Base-by-base conservation (phyloP, 148 eudicot genomes). In the Rheum nobile region DNA sequence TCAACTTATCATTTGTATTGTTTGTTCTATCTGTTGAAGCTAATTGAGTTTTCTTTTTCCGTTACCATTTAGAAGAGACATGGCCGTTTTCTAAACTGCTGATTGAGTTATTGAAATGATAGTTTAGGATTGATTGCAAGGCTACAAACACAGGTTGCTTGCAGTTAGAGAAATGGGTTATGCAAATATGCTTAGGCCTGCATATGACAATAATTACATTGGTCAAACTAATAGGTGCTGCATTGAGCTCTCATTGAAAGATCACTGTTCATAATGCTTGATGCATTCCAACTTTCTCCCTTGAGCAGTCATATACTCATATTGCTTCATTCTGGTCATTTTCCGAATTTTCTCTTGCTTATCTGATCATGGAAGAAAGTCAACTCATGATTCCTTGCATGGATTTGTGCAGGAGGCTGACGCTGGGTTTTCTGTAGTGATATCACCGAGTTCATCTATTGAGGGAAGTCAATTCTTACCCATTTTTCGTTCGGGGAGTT, bases 401-500 rank as follows among this genome's bases (percentile, higher is more conserved):
- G 69, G 47, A 37, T 31, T n/a, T 63, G 37, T 75, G 12, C 61
- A 75, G 77, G 77, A 67, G 48, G 44, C 77, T 65, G 77, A 65
- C 14, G 21, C 37, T 41, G 77, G 59, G 43, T 37, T 29, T 44
- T 44, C 54, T 67, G 32, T 67, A 65, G 48, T 67, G 32, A 67
- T 44, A 68, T 75, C 77, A 42, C 75, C 65, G 6, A 50, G 38
- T 29, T 57, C 77, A 4, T 65, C 77, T 8, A 28, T 24, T n/a
- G 77, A 75, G 59, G 43, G 17, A 14, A 29, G 61, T 67, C 59
- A 44, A 4, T 75, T 75, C 37, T 43, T 67, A 47, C 77, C 77
- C n/a, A 29, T 75, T 21, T 67, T 75, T 22, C 77, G 77, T 4
- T 75, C 77, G 17, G 77, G 77, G 35, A 75, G 77, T 16, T 75